Conservation (phyloP, 305 asterid genomes). For the Andrographis paniculata region DNA sequence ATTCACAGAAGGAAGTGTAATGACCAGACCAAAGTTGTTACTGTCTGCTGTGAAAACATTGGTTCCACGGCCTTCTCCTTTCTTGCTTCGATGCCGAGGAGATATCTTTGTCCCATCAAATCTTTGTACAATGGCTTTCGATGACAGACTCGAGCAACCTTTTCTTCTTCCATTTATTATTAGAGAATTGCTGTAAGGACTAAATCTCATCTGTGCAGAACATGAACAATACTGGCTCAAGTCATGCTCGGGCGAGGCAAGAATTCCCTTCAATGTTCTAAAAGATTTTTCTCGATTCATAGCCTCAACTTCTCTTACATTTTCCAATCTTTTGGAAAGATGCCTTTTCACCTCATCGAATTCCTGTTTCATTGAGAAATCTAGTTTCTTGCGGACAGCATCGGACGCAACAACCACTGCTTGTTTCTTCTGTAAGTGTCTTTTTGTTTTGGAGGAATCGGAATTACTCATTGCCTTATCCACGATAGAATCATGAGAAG, state of each 20-base stretch:
- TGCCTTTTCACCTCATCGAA: slow-evolving; percentile 49
- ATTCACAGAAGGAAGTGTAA: not conserved
- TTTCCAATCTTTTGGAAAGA: slow-evolving; percentile 40
- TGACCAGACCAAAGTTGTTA: slow-evolving; percentile 24
- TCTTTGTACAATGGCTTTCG: no score
- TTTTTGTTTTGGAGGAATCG: no score
- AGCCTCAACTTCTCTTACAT: slow-evolving; percentile 14
- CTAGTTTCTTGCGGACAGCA: no score
- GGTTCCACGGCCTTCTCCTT: slow-evolving; percentile 12
- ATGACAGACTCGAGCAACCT: no score
- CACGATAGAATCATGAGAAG: no score
- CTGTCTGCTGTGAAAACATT: slow-evolving; percentile 14
- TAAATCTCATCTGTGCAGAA: slow-evolving; percentile 19
- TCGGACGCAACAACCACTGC: no score
- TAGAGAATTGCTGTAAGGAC: slow-evolving; percentile 12
- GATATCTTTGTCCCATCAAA: no score
- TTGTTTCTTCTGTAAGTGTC: no score
- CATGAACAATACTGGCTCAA: slow-evolving; percentile 15
- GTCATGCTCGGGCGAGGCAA: slow-evolving; percentile 38
- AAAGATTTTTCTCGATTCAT: slow-evolving; percentile 19
- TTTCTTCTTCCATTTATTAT: slow-evolving; percentile 2
- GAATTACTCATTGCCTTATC: no score
- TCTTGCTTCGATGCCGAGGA: slow-evolving; percentile 10
- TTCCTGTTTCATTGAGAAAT: slow-evolving; percentile 23
- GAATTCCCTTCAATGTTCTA: slow-evolving; percentile 29